These are phyloP conservation scores for Eucalyptus pauciflora DNA, from an alignment of 345 rosid genomes.

Conservation along the genomic window DNA sequence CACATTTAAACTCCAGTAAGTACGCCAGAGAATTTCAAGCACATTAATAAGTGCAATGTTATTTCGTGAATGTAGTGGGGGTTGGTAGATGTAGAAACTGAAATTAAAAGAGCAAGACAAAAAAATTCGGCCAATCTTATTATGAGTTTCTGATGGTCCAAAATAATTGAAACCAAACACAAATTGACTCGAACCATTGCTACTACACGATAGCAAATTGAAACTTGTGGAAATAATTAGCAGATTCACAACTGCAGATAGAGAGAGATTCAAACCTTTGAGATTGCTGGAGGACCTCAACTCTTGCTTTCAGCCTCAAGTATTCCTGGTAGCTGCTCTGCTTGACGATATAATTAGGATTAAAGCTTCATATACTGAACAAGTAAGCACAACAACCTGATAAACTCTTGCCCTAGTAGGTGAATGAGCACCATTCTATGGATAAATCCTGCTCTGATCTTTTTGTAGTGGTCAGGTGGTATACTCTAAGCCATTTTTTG, in stretches of 20 bases:
- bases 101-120: neutral
- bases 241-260: neutral
- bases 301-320: slow-evolving; percentile 41
- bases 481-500: neutral
- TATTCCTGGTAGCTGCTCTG: slow-evolving; percentile 51
- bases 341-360: neutral
- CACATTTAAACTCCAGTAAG: neutral
- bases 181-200: neutral
- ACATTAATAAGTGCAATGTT: neutral
- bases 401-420: neutral
- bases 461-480: neutral
- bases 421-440: neutral
- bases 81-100: neutral
- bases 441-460: neutral
- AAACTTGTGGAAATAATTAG: neutral
- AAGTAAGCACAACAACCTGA: neutral
- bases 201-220: neutral
- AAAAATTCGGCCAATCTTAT: neutral
- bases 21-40: neutral
- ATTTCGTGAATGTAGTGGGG: neutral
- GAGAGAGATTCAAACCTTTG: slow-evolving; percentile 25
- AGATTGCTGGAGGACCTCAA: slow-evolving; percentile 33
- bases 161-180: neutral
- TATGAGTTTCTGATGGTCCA: neutral
- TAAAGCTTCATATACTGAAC: neutral